Evolutionary conservation across 805 yeast genomes (phyloP).

Genomic region (Saccharomycopsis oosterbeekiorum): DNA sequence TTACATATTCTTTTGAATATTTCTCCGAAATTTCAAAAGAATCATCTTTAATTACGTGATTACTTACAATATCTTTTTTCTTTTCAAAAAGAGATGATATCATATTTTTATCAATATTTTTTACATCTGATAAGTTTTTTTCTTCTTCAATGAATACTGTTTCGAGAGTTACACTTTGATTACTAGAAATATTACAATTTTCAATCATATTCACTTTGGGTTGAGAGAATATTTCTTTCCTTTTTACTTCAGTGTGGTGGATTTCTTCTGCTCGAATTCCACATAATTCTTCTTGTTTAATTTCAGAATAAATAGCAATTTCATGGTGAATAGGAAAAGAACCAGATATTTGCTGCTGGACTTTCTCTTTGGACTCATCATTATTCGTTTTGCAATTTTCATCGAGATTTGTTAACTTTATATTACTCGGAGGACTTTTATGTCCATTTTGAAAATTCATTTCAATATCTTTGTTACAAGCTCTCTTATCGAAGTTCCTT

Average conservation of each 20-base stretch:
- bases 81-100: not conserved
- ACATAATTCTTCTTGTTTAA: no score
- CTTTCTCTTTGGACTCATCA: no score
- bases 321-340: no score
- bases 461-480: no score
- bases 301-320: no score
- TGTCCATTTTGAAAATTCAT: no score
- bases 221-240: not conserved
- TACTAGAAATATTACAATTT: not conserved
- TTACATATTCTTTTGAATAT: not conserved
- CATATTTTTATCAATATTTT: not conserved
- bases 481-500: no score
- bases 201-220: not conserved
- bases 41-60: not conserved
- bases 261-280: not conserved
- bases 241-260: not conserved
- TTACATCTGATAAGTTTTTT: no score
- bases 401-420: no score
- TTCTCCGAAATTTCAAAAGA: not conserved
- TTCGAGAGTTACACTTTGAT: not conserved
- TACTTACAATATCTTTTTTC: not conserved
- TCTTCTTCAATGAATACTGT: not conserved
- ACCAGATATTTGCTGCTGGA: no score
- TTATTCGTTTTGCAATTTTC: no score
- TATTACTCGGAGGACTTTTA: no score